Conservation (phyloP, 352 stramenopile species). For the Phytophthora sansomeana region DNA sequence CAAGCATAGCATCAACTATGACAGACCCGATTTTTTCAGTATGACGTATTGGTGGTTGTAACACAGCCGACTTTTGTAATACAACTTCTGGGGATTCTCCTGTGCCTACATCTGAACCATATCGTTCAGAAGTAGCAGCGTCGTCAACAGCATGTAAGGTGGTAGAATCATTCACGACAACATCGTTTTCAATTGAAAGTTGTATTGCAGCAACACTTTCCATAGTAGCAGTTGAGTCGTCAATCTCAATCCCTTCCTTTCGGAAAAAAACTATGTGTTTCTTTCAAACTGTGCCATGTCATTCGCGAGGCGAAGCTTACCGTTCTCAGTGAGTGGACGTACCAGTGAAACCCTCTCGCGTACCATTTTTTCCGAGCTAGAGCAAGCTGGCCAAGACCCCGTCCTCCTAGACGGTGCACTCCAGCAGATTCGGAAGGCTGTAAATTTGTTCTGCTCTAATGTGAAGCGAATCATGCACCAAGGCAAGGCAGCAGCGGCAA, state of each 20-base stretch:
- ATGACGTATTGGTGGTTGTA: not conserved
- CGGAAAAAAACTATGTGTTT: slow-evolving; percentile 13
- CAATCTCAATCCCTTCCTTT: slow-evolving; percentile 11
- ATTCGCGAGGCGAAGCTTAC: too few species aligned
- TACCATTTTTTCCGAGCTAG: too few species aligned
- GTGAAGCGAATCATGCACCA: too few species aligned
- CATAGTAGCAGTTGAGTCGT: not conserved
- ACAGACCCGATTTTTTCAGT: not conserved
- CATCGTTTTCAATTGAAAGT: not conserved
- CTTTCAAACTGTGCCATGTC: too few species aligned
- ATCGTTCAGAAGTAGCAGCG: not conserved
- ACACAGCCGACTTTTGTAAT: not conserved
- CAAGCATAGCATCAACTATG: slow-evolving; percentile 3
- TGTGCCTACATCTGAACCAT: not conserved
- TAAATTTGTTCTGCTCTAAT: too few species aligned
- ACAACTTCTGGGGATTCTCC: not conserved
- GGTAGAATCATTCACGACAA: not conserved
- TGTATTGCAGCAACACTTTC: not conserved
- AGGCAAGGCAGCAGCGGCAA: too few species aligned
- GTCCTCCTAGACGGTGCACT: too few species aligned
- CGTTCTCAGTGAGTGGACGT: too few species aligned
- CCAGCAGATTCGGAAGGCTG: too few species aligned
- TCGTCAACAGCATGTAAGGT: not conserved
- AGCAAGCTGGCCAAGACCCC: too few species aligned
- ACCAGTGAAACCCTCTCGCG: too few species aligned